A percentile compares a stretch with the other conserved stretches of the same genome.
phyloP scores from a whole-genome alignment of 2,329 filamentous ascomycete genomes.

The Aspergillus bombycis region DNA sequence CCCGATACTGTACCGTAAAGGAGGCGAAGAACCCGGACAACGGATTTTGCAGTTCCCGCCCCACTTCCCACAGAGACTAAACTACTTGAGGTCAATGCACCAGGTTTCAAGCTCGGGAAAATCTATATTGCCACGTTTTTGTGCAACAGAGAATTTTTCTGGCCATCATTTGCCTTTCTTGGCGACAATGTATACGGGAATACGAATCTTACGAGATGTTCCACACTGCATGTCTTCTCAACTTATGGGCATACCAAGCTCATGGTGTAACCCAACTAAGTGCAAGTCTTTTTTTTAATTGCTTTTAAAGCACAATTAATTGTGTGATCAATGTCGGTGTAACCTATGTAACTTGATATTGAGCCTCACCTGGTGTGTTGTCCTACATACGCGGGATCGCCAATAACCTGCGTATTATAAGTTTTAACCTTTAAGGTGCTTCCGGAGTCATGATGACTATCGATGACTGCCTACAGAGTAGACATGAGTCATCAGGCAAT shows the following conservation, averaged over 20 bases:
- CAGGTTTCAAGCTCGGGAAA: not conserved
- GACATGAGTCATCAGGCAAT: not conserved
- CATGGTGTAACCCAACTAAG: not conserved
- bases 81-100: not conserved
- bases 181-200: not conserved
- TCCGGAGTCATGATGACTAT: not conserved
- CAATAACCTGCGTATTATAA: not conserved
- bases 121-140: constrained; percentile 6
- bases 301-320: not conserved
- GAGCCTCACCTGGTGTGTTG: not conserved
- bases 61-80: constrained; percentile 9
- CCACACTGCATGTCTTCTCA: not conserved
- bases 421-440: not conserved
- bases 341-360: not conserved
- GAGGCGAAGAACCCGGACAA: constrained; percentile 10
- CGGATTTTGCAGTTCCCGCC: constrained; percentile 24
- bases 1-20: constrained; percentile 22
- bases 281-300: not conserved
- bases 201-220: not conserved
- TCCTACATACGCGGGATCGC: not conserved
- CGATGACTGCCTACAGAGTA: not conserved
- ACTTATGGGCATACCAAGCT: not conserved
- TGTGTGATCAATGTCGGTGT: not conserved
- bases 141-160: not conserved
- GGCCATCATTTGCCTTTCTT: not conserved